Evolutionary conservation across 371 early-diverging fungal genomes (phyloP), one percentile per base, ranked within the genome.

Genomic region (Batkoa obscura): DNA sequence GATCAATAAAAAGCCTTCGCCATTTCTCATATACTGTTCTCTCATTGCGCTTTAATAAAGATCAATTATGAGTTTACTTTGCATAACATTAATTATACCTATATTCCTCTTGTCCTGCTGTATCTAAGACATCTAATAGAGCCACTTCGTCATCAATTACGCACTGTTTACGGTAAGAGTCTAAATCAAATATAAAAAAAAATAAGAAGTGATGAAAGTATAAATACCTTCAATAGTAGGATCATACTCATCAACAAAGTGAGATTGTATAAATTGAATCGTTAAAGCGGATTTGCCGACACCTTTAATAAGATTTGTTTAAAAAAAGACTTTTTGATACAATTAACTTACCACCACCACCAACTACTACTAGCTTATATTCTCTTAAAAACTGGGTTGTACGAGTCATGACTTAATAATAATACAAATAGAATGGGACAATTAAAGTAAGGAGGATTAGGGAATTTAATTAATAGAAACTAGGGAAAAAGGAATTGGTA

Each of bases 61-160:
- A n/a, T n/a, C n/a, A n/a, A n/a, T n/a, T n/a, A n/a, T n/a, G n/a
- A n/a, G 51, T 17, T 38, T 12, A 32, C 43, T 8, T 42, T 41
- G 47, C 4, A 9, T 42, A 31, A 47, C 53, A n/a, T n/a, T n/a
- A n/a, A n/a, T n/a, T n/a, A 47, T 75, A 74, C 79, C 78, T 79
- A 69, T 89, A 88, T 66, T 90, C 90, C 62, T 90, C 90, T 65
- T 89, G 89, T 23, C 93, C 91, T 1, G 90, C 90, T n/a, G 93
- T 90, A 66, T 92, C 93, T 31, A 90, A 76, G 3, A 92, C 82
- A 64, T 92, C 91, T n/a, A 92, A 71, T 50, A 86, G 62, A 15
- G 87, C 86, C 1, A 75, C 76, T 59, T 86, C 83, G 33, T 79
- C 82, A 54, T 93, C 89, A 55, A 93, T 80, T 17, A 77, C 72